Percentiles rank a stretch among this genome's conserved stretches.
Evolutionary conservation across 2,329 filamentous ascomycete species (phyloP).

Genomic region (Xylariaceae sp.): DNA sequence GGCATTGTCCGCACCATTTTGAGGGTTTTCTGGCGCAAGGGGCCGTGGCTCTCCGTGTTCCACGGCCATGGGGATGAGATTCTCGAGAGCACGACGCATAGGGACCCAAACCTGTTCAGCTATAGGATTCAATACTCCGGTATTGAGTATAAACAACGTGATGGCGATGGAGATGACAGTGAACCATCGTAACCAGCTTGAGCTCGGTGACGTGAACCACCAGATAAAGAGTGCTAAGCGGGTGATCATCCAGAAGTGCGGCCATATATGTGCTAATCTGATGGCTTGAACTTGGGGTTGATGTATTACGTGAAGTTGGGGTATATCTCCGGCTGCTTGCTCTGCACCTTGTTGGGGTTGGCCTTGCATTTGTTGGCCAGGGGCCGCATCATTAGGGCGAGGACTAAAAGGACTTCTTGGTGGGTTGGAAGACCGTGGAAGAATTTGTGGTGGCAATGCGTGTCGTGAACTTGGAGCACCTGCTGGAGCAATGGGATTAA

Average conservation of each 20-base stretch:
- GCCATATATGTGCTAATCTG: constrained; percentile 45
- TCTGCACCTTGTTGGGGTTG: constrained; percentile 27
- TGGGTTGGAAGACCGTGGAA: constrained; percentile 9
- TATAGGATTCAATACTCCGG: constrained; percentile 53
- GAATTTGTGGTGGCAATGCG: constrained; percentile 16
- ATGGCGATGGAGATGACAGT: constrained; percentile 52
- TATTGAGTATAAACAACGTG: constrained; percentile 56
- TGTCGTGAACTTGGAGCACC: constrained; percentile 12
- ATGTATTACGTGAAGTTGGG: constrained; percentile 27
- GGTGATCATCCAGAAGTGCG: constrained; percentile 59
- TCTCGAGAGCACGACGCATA: constrained; percentile 55
- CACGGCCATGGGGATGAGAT: constrained; percentile 52
- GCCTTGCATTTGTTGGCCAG: constrained; percentile 25
- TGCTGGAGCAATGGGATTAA: constrained; percentile 7
- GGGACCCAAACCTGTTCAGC: constrained; percentile 54
- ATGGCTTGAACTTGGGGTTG: constrained; percentile 34
- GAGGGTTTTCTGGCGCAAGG: constrained; percentile 26
- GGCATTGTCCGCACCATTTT: constrained; percentile 24
- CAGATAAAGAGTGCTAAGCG: constrained; percentile 58
- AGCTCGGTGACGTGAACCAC: constrained; percentile 58
- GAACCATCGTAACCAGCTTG: constrained; percentile 57
- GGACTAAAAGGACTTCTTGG: constrained; percentile 15
- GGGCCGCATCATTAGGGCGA: constrained; percentile 23
- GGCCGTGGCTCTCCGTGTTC: constrained; percentile 20
- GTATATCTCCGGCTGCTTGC: constrained; percentile 26